Evolutionary conservation across 2,329 filamentous ascomycete genomes (phyloP).

Genomic region (Trichoderma sp.): DNA sequence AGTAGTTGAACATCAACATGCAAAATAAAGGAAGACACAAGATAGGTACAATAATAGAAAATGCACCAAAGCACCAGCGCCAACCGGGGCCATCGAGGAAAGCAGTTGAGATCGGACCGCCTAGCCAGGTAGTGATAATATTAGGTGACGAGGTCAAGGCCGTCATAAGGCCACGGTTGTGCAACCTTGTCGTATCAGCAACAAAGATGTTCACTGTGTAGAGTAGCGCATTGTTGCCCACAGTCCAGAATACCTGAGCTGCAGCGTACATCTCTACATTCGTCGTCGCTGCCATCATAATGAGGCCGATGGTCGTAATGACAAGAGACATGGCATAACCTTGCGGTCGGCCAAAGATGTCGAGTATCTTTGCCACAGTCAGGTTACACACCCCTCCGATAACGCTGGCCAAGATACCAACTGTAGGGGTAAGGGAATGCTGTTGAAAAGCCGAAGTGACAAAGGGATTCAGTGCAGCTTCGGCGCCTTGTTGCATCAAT

Average conservation of each 20-base stretch:
- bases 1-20: constrained; percentile 53
- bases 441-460: constrained; percentile 44
- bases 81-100: constrained; percentile 53
- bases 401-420: constrained; percentile 48
- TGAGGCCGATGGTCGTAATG: constrained; percentile 47
- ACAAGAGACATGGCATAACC: constrained; percentile 52
- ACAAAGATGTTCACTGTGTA: constrained; percentile 19
- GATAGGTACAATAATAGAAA: constrained; percentile 59
- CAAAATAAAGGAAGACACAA: constrained; percentile 56
- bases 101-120: constrained; percentile 51
- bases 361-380: constrained; percentile 60
- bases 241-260: constrained; percentile 56
- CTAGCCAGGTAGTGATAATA: constrained; percentile 59
- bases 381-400: constrained; percentile 57
- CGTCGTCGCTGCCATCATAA: constrained; percentile 60
- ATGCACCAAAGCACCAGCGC: constrained; percentile 64
- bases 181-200: constrained; percentile 18
- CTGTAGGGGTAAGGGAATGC: constrained; percentile 50
- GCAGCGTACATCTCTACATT: constrained; percentile 45
- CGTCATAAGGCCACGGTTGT: constrained; percentile 13
- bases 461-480: constrained; percentile 37
- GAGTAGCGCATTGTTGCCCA: background rate
- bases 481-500: background rate
- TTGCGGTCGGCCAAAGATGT: constrained; percentile 61
- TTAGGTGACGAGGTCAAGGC: background rate